Evolutionary conservation across 305 asterid species (phyloP).

Genomic region (Rubia balearica): DNA sequence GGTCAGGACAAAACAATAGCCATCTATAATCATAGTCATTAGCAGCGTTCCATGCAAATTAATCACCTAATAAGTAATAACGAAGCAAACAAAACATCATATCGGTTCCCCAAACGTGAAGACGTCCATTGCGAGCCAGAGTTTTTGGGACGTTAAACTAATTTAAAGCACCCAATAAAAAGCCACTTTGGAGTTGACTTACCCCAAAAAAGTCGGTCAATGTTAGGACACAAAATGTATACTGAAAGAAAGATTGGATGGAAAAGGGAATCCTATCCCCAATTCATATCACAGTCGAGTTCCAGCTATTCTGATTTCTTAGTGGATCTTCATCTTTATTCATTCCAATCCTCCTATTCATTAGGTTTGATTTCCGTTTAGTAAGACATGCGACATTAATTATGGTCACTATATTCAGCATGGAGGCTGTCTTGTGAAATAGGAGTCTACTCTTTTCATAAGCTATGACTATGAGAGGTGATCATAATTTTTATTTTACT

Average conservation of each 20-base stretch:
- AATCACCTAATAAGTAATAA: neutral
- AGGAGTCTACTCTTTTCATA: too few species aligned
- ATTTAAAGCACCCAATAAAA: neutral
- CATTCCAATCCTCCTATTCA: neutral
- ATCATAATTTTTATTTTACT: too few species aligned
- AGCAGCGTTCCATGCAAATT: neutral
- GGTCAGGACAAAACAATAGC: conserved; percentile 6
- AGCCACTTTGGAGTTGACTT: conserved; percentile 73
- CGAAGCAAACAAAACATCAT: conserved; percentile 17
- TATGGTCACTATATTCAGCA: too few species aligned
- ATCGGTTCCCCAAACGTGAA: conserved; percentile 25
- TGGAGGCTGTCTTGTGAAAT: too few species aligned
- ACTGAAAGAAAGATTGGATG: conserved; percentile 13
- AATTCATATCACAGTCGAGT: conserved; percentile 1
- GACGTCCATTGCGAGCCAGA: conserved; percentile 19
- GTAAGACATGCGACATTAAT: too few species aligned
- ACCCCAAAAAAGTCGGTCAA: conserved; percentile 52
- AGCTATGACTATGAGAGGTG: too few species aligned
- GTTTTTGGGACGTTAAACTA: conserved; percentile 4
- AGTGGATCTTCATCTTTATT: conserved; percentile 13
- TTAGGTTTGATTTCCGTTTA: neutral
- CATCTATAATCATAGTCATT: neutral
- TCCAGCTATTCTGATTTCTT: conserved; percentile 14
- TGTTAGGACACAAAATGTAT: conserved; percentile 22
- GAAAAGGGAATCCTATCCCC: conserved; percentile 70